Percentiles rank a stretch among this genome's conserved stretches.
These are phyloP conservation scores for Aquilaria yunnanensis DNA, from an alignment of 345 rosid genomes.

Conservation along the genomic window DNA sequence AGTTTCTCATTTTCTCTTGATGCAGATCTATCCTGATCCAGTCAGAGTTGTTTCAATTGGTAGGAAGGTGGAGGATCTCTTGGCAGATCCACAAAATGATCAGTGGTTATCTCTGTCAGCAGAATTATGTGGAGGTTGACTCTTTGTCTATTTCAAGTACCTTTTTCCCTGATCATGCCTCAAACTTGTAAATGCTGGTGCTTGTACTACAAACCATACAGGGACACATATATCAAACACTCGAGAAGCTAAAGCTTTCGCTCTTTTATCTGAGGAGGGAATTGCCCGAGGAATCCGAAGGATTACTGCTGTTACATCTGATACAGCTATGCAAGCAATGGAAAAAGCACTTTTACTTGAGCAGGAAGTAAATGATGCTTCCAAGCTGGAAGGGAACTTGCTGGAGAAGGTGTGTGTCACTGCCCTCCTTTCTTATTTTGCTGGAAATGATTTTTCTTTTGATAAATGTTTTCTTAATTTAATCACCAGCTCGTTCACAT, in stretches of 20 bases:
- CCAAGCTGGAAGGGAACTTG: slow-evolving; percentile 51
- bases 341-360: slow-evolving; percentile 53
- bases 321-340: slow-evolving; percentile 67
- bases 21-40: slow-evolving; percentile 89
- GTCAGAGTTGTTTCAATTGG: slow-evolving; percentile 96
- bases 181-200: slow-evolving; percentile 15
- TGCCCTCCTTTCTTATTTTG: background rate
- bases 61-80: slow-evolving; percentile 63
- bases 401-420: slow-evolving; percentile 65
- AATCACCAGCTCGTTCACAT: background rate
- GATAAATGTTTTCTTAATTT: too few species aligned
- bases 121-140: slow-evolving; percentile 92
- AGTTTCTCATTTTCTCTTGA: slow-evolving; percentile 9
- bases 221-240: slow-evolving; percentile 94
- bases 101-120: slow-evolving; percentile 68
- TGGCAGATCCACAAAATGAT: slow-evolving; percentile 76
- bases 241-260: slow-evolving; percentile 87
- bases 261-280: slow-evolving; percentile 93
- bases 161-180: slow-evolving; percentile 7
- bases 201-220: slow-evolving; percentile 20
- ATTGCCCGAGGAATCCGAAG: slow-evolving; percentile 89
- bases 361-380: slow-evolving; percentile 65
- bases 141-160: slow-evolving; percentile 8
- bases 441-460: background rate
- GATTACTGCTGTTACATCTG: slow-evolving; percentile 88